These are phyloP conservation scores for Protomyces macrosporus DNA, from an alignment of 1,139 yeast species.

Conservation along the genomic window DNA sequence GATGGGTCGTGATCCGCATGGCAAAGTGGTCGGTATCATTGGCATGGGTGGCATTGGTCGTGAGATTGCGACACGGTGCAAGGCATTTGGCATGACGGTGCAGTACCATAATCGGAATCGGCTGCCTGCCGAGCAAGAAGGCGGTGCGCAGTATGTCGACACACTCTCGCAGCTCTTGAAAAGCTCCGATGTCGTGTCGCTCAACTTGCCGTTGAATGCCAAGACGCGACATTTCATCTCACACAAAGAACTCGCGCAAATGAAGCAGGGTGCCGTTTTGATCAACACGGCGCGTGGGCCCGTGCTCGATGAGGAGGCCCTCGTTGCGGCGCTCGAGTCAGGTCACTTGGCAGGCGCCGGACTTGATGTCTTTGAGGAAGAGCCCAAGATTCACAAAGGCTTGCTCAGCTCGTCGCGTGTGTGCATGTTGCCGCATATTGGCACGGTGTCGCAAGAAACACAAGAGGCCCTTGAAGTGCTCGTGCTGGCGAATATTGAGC, in stretches of 20 bases:
- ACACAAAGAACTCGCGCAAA: slow-evolving; percentile 48
- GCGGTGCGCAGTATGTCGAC: slow-evolving; percentile 49
- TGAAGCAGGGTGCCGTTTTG: slow-evolving; percentile 61
- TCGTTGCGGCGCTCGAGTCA: slow-evolving; percentile 52
- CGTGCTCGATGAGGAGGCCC: slow-evolving; percentile 56
- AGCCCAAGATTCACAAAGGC: slow-evolving; percentile 50
- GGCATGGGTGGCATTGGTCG: slow-evolving; percentile 80
- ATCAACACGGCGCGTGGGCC: slow-evolving; percentile 73
- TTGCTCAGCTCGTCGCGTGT: slow-evolving; percentile 44
- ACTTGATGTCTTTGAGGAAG: slow-evolving; percentile 71
- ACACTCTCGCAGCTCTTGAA: slow-evolving; percentile 51
- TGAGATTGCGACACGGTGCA: slow-evolving; percentile 56
- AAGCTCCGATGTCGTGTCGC: slow-evolving; percentile 54
- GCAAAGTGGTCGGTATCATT: slow-evolving; percentile 5
- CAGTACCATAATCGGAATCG: slow-evolving; percentile 57
- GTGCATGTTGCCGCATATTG: slow-evolving; percentile 67
- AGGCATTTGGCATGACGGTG: slow-evolving; percentile 60
- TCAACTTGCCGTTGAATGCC: slow-evolving; percentile 58
- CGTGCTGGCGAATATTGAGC: slow-evolving; percentile 43
- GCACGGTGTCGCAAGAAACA: slow-evolving; percentile 63
- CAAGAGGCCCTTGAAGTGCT: slow-evolving; percentile 53
- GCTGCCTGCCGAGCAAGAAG: slow-evolving; percentile 48
- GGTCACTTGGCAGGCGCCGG: slow-evolving; percentile 71
- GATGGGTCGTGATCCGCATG: slow-evolving; percentile 5
- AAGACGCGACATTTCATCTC: slow-evolving; percentile 58